Base-by-base conservation (phyloP, 139 green algal genomes). In the Astrephomene gubernaculifera region DNA sequence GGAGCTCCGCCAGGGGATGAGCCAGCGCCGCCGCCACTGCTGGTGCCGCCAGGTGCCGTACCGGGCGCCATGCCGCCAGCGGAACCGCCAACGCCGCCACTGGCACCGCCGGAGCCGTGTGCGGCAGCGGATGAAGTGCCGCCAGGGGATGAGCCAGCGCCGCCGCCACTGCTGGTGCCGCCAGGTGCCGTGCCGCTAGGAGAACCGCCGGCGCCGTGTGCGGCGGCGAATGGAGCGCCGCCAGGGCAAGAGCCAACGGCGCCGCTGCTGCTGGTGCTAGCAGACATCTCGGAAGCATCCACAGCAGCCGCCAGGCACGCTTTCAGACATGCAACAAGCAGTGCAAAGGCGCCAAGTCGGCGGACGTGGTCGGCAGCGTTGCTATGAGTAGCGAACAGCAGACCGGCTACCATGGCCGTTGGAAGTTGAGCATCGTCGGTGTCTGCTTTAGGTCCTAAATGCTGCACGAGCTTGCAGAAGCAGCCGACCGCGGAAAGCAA, bases 151-250 rank as follows among this genome's bases (percentile, higher is more conserved):
- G n/a, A n/a, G 2, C 29, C 78, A 65, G 52, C 71, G 64, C 21
- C 70, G 74, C 43, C 53, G 63, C 53, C 69, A 73, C 53, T 67
- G 21, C 53, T 57, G 45, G 29, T 65, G n/a, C 67, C 70, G 9
- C 29, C 12, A 57, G 49, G 49, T 57, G 49, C 49, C 14, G 14
- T 17, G 49, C 49, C 14, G 17, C 49, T 17, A 12, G 49, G 49
- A 17, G 49, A 17, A 12, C 49, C 49, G 49, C 49, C 49, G 49
- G 14, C 49, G 49, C 14, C 14, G 17, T 57, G 14, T 25, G 49
- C 49, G 49, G 49, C 49, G 17, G n/a, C n/a, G n/a, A n/a, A n/a
- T n/a, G n/a, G n/a, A n/a, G n/a, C n/a, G n/a, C n/a, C n/a, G n/a
- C n/a, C n/a, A n/a, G n/a, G n/a, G n/a, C n/a, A n/a, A n/a, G n/a